phyloP scores from a whole-genome alignment of 2,329 filamentous ascomycete genomes.

The Hymenoscyphus fructigenus region DNA sequence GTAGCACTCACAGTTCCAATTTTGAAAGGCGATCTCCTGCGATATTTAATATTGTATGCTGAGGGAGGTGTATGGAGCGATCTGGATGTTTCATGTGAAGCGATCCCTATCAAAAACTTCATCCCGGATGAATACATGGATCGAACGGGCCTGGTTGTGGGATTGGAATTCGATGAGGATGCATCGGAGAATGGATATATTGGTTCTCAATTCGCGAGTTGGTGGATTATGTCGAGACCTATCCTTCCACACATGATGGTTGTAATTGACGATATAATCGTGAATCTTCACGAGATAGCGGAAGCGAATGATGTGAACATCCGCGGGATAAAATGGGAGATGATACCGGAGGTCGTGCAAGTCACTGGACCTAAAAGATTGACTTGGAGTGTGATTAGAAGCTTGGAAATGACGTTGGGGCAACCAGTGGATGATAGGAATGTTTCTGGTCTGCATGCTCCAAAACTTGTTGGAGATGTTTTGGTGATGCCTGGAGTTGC shows the following conservation, averaged over 20 bases:
- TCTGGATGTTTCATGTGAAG: conserved; percentile 41
- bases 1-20: conserved; percentile 39
- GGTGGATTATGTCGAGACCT: conserved; percentile 36
- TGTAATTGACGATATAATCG: conserved; percentile 35
- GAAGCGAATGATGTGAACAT: conserved; percentile 23
- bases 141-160: conserved; percentile 38
- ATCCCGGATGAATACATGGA: conserved; percentile 37
- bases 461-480: conserved; percentile 36
- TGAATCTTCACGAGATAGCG: conserved; percentile 20
- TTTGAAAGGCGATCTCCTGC: conserved; percentile 43
- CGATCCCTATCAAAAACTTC: conserved; percentile 38
- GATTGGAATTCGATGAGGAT: conserved; percentile 39
- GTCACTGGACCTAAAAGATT: conserved; percentile 34
- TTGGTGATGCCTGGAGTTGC: conserved; percentile 23
- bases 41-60: conserved; percentile 42
- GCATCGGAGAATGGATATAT: conserved; percentile 14
- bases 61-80: conserved; percentile 45
- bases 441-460: conserved; percentile 29
- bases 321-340: conserved; percentile 23
- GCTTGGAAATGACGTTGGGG: conserved; percentile 27
- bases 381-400: conserved; percentile 32
- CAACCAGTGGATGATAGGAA: conserved; percentile 22
- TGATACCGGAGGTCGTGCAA: conserved; percentile 35
- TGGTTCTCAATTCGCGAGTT: conserved; percentile 33
- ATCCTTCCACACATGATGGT: conserved; percentile 29